phyloP scores from a whole-genome alignment of 1,284 basidiomycete species.

The Sporisorium graminicola region DNA sequence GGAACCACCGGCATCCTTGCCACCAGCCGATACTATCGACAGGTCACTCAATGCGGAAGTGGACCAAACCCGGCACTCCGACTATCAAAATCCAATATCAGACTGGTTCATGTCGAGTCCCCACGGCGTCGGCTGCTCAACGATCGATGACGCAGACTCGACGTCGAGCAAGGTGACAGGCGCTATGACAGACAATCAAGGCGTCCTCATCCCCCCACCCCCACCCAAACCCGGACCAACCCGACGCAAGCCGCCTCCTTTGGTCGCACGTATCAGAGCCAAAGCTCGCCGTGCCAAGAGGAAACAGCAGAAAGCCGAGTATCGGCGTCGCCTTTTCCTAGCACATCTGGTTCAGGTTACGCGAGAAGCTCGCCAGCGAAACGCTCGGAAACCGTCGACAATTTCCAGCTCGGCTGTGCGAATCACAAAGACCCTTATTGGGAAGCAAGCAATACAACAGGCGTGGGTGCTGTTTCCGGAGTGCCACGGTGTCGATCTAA shows the following conservation, averaged over 20 bases:
- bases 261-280: slow-evolving; percentile 26
- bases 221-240: slow-evolving; percentile 29
- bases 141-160: not conserved
- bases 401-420: not conserved
- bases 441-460: slow-evolving; percentile 4
- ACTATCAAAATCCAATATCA: not conserved
- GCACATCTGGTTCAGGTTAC: slow-evolving; percentile 28
- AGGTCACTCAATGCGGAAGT: not conserved
- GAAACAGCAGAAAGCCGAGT: slow-evolving; percentile 40
- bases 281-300: slow-evolving; percentile 37
- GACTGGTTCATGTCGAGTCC: slow-evolving; percentile 4
- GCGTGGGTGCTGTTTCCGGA: slow-evolving; percentile 25
- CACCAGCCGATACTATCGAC: not conserved
- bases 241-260: slow-evolving; percentile 24
- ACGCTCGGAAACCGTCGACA: not conserved
- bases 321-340: slow-evolving; percentile 35
- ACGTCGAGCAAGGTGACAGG: not conserved
- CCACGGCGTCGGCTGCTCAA: not conserved
- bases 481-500: slow-evolving; percentile 20
- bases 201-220: slow-evolving; percentile 21
- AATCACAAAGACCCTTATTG: slow-evolving; percentile 3
- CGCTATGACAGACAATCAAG: slow-evolving; percentile 10
- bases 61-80: not conserved
- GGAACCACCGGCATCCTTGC: not conserved
- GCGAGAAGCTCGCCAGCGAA: slow-evolving; percentile 14